phyloP scores from a whole-genome alignment of 495 filamentous ascomycete genomes.

The Chaetomidium leptoderma region DNA sequence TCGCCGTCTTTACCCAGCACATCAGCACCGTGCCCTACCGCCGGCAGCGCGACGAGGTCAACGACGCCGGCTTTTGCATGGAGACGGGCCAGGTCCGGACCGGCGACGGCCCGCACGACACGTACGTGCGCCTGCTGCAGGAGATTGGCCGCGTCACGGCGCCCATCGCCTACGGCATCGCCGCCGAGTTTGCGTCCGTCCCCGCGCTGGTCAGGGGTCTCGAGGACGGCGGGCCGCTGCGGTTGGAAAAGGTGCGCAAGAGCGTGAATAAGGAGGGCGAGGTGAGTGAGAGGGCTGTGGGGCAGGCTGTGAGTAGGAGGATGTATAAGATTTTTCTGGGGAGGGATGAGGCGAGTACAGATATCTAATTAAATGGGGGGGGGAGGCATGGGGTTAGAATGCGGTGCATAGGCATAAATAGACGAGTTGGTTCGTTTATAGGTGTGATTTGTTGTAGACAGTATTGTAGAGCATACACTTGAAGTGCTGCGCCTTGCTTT shows the following conservation, averaged over 20 bases:
- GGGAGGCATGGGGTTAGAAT: not conserved
- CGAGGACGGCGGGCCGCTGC: constrained; percentile 52
- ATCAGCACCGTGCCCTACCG: constrained; percentile 74
- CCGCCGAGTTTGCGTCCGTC: constrained; percentile 56
- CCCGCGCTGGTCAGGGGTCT: constrained; percentile 55
- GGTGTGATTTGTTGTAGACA: no score
- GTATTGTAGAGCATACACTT: no score
- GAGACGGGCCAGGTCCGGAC: constrained; percentile 74
- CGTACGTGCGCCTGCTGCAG: constrained; percentile 73
- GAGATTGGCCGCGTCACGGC: constrained; percentile 70
- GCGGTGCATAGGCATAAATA: not conserved
- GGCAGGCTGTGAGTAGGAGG: constrained; percentile 65
- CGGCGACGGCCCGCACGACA: constrained; percentile 63
- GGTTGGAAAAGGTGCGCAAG: constrained; percentile 61
- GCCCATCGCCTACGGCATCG: constrained; percentile 68
- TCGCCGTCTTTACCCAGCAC: constrained; percentile 74
- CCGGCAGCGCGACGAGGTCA: constrained; percentile 38
- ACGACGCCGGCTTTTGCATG: constrained; percentile 67
- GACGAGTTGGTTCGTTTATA: no score
- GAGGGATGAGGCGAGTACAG: constrained; percentile 59
- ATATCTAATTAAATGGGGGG: constrained; percentile 46
- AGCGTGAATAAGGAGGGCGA: constrained; percentile 64
- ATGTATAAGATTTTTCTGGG: constrained; percentile 72
- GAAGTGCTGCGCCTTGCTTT: no score
- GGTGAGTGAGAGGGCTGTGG: constrained; percentile 60